Evolutionary conservation across 2,329 filamentous ascomycete genomes (phyloP), one percentile per base, ranked within the genome.

Genomic region (Xylaria digitata): DNA sequence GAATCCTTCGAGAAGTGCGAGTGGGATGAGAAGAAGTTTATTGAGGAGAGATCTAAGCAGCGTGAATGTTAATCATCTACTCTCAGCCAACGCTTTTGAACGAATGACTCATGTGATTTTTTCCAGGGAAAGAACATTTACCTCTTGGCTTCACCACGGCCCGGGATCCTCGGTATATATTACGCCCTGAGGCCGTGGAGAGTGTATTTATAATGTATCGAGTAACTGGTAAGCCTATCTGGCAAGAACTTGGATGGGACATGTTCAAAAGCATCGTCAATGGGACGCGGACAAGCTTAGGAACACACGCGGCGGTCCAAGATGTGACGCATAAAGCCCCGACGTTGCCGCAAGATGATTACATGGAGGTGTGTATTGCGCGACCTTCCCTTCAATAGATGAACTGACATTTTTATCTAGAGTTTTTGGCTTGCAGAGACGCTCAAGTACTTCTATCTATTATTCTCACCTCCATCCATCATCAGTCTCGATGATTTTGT

Each of bases 351-450:
- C 77, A 80, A 61, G 78, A 81, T 52, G 87, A 91, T 72, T 76
- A 76, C 42, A 77, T 76, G 74, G 76, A 78, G 73, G 76, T 75
- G 67, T 43, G 71, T 70, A 53, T 9, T 21, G 32, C 23, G 21
- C 21, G 17, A 23, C 37, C 8, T 9, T 23, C 8, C 11, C 19
- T 50, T 66, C 6, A 37, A 52, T 30, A 4, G 17, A 17, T 42
- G 4, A 30, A 45, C 67, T 68, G 21, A 67, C 60, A 0, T 8
- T 57, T 23, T 34, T 8, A 17, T 56, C 77, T 86, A 90, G 75
- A 87, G 84, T 64, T 90, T 89, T 72, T 90, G 88, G 86, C 80
- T 88, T 71, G 87, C 86, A 0, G 88, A 90, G 79, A 90, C 87
- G 30, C 74, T 90, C 66, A 91, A 90, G 37, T 75, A 75, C 55